A percentile compares a stretch with the other conserved stretches of the same genome.
These are phyloP conservation scores for Phaeotremella skinneri DNA, from an alignment of 768 basidiomycete genomes.

Conservation along the genomic window DNA sequence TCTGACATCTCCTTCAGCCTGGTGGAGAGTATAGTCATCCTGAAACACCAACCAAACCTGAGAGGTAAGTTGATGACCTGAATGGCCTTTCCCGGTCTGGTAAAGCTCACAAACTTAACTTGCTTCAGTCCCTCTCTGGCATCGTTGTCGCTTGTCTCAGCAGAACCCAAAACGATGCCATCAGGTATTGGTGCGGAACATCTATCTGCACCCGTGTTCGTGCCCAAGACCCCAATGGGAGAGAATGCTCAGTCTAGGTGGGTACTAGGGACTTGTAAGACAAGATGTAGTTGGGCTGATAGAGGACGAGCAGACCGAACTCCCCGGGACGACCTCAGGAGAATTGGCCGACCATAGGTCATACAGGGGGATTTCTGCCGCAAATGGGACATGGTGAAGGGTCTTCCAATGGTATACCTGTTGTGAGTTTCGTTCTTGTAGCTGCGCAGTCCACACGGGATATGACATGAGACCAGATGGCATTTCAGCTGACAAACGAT, in stretches of 20 bases:
- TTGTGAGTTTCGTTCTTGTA: not conserved
- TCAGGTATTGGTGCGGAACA: conserved; percentile 33
- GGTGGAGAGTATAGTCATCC: not conserved
- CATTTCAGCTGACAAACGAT: too few species aligned
- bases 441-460: too few species aligned
- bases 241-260: conserved; percentile 29
- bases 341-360: conserved; percentile 13
- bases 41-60: not conserved
- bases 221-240: conserved; percentile 39
- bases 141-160: conserved; percentile 3
- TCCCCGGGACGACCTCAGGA: conserved; percentile 4
- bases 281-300: not conserved
- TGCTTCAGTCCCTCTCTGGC: not conserved
- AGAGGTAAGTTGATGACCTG: not conserved
- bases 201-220: conserved; percentile 45
- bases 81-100: too few species aligned
- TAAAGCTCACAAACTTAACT: too few species aligned
- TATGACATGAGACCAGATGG: too few species aligned
- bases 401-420: not conserved
- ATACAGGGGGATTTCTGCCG: conserved; percentile 14
- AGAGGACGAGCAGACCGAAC: not conserved
- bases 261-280: conserved; percentile 3
- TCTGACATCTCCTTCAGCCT: not conserved
- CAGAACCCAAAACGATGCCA: conserved; percentile 1
- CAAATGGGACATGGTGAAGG: not conserved